Evolutionary conservation across 2,329 filamentous ascomycete species (phyloP), one percentile per base, ranked within the genome.

Genomic region (Alternaria arborescens): DNA sequence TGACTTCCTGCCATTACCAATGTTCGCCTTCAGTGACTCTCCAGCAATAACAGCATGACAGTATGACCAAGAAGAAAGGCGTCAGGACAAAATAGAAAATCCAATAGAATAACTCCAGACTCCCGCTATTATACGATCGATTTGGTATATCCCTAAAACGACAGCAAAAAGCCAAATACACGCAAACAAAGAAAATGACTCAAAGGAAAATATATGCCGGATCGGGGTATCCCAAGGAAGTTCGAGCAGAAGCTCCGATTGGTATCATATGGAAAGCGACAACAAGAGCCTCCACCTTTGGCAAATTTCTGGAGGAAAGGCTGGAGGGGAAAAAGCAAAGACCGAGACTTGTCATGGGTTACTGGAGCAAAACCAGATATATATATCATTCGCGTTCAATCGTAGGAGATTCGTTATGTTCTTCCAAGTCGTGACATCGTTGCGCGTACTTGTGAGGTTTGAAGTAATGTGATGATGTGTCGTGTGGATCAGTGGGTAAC

Each of bases 211-310:
- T 8, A 30, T 53, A 51, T 55, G 58, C 54, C 54, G 20, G 42
- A 53, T 61, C 54, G 28, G 58, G 58, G 58, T 61, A 61, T 61
- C 42, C 58, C 47, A 56, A 50, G 30, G 58, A 57, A 62, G 60
- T 58, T 60, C 58, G 61, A 62, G 63, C 65, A 55, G 64, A 65
- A 62, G 62, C 66, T 68, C 71, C 68, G 63, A 67, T 70, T 67
- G 71, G 71, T 73, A 74, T 74, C 71, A 70, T 72, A 66, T 50
- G 32, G 32, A 69, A 72, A 74, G 58, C 67, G 52, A 67, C 62
- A 66, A 69, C 53, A 63, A 56, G 47, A 60, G 58, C 62, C 67
- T 61, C 65, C 64, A 68, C 69, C 70, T 59, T 69, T 64, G 59
- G 68, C 65, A 30, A 51, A n/a, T 43, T 5, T 26, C 34, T n/a